Percentiles rank a stretch among this genome's conserved stretches.
These are phyloP conservation scores for Patellaria atrata DNA, from an alignment of 495 filamentous ascomycete genomes.

Conservation along the genomic window DNA sequence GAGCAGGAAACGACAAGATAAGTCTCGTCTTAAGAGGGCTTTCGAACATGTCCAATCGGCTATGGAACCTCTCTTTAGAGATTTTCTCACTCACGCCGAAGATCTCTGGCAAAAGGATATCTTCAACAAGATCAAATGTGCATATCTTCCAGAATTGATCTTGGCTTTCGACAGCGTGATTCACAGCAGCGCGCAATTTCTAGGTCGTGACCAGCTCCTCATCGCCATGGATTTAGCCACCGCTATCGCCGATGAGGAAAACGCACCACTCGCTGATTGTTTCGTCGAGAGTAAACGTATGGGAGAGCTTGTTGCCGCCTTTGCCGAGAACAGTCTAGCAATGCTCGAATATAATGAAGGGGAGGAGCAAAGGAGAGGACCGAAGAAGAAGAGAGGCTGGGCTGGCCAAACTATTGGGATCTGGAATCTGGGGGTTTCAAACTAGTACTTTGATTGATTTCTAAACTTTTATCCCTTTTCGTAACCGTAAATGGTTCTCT, in stretches of 20 bases:
- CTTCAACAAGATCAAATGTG: constrained; percentile 41
- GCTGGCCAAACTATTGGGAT: constrained; percentile 15
- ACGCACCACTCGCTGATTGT: constrained; percentile 45
- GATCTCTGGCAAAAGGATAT: constrained; percentile 10
- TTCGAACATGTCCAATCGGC: constrained; percentile 7
- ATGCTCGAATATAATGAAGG: constrained; percentile 47
- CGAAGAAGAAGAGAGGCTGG: constrained; percentile 13
- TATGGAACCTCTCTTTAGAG: constrained; percentile 7
- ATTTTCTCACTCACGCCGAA: constrained; percentile 5
- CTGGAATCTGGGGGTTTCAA: constrained; percentile 21
- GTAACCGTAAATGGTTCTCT: no score
- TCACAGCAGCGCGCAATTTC: constrained; percentile 48
- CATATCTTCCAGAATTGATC: constrained; percentile 68
- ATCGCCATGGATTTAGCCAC: constrained; percentile 68
- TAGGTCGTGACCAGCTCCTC: constrained; percentile 49
- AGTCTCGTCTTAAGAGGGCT: no score
- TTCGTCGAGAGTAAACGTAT: constrained; percentile 54
- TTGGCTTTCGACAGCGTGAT: constrained; percentile 66
- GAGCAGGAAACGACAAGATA: no score
- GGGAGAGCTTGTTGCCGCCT: constrained; percentile 60
- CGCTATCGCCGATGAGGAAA: constrained; percentile 45
- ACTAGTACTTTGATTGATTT: no score
- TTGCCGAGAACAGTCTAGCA: constrained; percentile 58
- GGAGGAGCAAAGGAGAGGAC: not conserved
- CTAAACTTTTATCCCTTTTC: no score